phyloP scores from a whole-genome alignment of 306 rosid species.

The Rubus parviflorus region DNA sequence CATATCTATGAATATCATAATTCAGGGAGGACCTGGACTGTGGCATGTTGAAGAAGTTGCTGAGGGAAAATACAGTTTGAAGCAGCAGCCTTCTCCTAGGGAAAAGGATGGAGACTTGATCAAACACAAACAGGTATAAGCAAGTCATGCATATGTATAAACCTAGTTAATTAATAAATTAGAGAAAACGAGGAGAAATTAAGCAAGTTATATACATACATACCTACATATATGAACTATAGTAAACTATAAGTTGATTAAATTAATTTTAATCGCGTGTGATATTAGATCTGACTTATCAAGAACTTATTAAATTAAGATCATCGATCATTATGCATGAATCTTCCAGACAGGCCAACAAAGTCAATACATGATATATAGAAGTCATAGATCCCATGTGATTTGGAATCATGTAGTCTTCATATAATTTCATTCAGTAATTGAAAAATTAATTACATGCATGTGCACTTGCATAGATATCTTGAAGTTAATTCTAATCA shows the following conservation, averaged over 20 bases:
- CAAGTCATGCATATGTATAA: not conserved
- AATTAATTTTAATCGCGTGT: not conserved
- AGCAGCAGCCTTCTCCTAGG: not conserved
- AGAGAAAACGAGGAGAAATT: not conserved
- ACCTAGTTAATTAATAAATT: not conserved
- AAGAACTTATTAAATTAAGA: not conserved
- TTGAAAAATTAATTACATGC: not conserved
- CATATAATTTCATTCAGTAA: not conserved
- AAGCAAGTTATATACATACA: not conserved
- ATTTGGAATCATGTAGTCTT: not conserved
- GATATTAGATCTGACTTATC: not conserved
- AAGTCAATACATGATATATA: not conserved
- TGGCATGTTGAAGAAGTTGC: not conserved
- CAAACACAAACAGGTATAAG: constrained; percentile 17
- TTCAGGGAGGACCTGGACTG: not conserved
- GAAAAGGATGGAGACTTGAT: constrained; percentile 11
- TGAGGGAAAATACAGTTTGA: not conserved
- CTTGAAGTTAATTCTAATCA: not conserved
- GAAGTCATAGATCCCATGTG: not conserved
- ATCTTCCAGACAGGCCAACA: not conserved
- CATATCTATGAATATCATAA: not conserved
- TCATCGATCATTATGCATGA: not conserved
- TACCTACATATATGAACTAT: not conserved
- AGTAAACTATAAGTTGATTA: not conserved
- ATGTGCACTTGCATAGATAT: not conserved